Base-by-base conservation (phyloP, 306 rosid genomes). In the Sicyos baderoa region DNA sequence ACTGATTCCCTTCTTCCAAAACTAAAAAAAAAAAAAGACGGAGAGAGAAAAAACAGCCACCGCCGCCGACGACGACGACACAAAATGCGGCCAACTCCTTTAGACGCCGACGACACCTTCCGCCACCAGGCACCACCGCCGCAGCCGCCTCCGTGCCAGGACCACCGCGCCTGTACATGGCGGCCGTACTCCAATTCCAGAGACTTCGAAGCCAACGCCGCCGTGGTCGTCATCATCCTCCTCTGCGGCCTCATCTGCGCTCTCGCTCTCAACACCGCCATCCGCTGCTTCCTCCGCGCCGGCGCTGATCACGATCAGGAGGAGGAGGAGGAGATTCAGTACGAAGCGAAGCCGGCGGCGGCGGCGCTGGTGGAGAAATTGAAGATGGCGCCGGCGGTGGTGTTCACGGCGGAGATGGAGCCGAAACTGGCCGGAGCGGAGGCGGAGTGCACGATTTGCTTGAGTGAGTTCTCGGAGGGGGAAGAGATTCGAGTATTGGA, bases 381-480 rank as follows among this genome's bases (percentile, higher is more conserved):
- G 75, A 74, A 19, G 68, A 66, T 49, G 75, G 73, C 6, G 45
- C 73, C 79, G 44, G 49, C 73, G 59, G 6, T 79, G 56, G 75
- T 79, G 42, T 82, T 73, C 64, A 56, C 86, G 22, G 62, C 68
- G 21, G 86, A 15, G 17, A 74, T 74, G 75, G 79, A 70, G 57
- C 60, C 74, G 32, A 69, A 55, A n/a, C 57, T 82, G 51, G 81
- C 79, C 9, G 86, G 83, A 6, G 60, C 54, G 8, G 76, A 75
- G 68, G 82, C 79, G 23, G 86, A 82, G 76, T 82, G 86, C 27
- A 74, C 84, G 52, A 82, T 82, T 74, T 82, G 86, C 76, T 68
- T 82, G 79, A 64, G 81, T 47, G 86, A 82, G 68, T 79, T 82
- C 32, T 76, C 52, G 71, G 86, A 79, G 9, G 86, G 86, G 22